A percentile compares a stretch with the other conserved stretches of the same genome.
phyloP scores from a whole-genome alignment of 495 filamentous ascomycete genomes.

The Penicillium odoratum region DNA sequence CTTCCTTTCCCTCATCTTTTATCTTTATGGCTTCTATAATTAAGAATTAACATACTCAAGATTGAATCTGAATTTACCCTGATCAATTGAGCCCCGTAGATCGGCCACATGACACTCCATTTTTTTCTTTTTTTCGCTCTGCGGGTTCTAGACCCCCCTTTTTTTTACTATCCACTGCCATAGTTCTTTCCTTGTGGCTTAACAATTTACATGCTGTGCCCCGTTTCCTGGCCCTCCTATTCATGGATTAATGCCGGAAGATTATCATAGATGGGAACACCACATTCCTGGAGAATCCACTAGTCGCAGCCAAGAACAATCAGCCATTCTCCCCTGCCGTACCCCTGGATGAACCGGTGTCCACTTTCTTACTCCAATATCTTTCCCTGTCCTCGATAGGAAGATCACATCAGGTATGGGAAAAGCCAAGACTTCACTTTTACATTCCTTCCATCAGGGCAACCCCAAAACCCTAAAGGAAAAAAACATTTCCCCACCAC shows the following conservation, averaged over 20 bases:
- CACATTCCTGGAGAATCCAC: constrained; percentile 8
- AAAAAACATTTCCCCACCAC: constrained; percentile 5
- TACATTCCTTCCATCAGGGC: background rate
- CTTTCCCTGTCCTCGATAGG: background rate
- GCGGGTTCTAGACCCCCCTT: constrained; percentile 33
- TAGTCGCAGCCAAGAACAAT: constrained; percentile 23
- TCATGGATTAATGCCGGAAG: constrained; percentile 26
- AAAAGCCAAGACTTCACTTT: background rate
- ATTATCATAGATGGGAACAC: constrained; percentile 7
- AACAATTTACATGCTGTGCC: background rate
- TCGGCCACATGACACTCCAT: constrained; percentile 44
- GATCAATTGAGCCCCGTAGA: constrained; percentile 29
- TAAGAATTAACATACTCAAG: too few relatives aligned
- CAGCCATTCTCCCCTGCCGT: constrained; percentile 7
- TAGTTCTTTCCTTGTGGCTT: background rate
- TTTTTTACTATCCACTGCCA: background rate
- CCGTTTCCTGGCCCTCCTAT: constrained; percentile 11
- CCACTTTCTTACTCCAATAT: background rate
- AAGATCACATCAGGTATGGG: background rate
- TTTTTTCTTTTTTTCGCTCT: constrained; percentile 26
- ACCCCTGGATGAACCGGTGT: constrained; percentile 7
- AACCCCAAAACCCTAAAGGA: background rate
- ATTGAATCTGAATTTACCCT: too few relatives aligned
- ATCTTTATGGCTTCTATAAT: too few relatives aligned
- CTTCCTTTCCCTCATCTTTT: too few relatives aligned